These are phyloP conservation scores for Teratosphaeriaceae sp. DNA, from an alignment of 2,329 filamentous ascomycete species.

Conservation along the genomic window DNA sequence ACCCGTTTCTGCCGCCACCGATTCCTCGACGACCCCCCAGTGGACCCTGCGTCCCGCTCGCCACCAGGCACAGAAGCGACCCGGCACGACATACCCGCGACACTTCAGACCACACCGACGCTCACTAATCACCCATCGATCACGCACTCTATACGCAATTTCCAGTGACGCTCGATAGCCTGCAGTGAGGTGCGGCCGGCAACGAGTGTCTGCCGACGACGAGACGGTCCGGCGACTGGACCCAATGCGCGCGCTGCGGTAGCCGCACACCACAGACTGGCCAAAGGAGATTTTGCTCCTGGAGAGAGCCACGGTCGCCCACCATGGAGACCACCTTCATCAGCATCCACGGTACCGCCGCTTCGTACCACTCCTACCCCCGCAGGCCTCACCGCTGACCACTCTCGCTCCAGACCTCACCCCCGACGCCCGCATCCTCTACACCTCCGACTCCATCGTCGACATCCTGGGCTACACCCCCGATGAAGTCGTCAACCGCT, in stretches of 20 bases:
- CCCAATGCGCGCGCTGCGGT: background rate
- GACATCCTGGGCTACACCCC: conserved; percentile 78
- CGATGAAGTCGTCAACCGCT: conserved; percentile 66
- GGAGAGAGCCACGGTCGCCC: background rate
- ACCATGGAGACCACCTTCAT: conserved; percentile 61
- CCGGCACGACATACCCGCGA: background rate
- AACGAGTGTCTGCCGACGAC: background rate
- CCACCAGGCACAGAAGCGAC: background rate
- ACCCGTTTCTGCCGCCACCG: background rate
- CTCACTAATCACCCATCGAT: background rate
- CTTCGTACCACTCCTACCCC: background rate
- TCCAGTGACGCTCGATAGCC: too few species aligned
- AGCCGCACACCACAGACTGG: background rate
- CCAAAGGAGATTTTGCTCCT: conserved; percentile 8
- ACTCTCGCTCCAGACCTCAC: conserved; percentile 56
- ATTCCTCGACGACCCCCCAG: background rate
- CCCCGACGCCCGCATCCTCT: conserved; percentile 70
- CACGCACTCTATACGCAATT: background rate
- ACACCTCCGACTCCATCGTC: conserved; percentile 74
- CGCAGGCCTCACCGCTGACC: background rate
- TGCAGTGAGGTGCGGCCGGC: too few species aligned
- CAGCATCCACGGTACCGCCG: conserved; percentile 84
- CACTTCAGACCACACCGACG: too few species aligned
- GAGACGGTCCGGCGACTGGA: background rate
- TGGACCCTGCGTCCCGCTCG: background rate